Percentiles rank a stretch among this genome's conserved stretches.
Conservation (phyloP, 176 grass and related monocot species). For the Eragrostis nindensis region DNA sequence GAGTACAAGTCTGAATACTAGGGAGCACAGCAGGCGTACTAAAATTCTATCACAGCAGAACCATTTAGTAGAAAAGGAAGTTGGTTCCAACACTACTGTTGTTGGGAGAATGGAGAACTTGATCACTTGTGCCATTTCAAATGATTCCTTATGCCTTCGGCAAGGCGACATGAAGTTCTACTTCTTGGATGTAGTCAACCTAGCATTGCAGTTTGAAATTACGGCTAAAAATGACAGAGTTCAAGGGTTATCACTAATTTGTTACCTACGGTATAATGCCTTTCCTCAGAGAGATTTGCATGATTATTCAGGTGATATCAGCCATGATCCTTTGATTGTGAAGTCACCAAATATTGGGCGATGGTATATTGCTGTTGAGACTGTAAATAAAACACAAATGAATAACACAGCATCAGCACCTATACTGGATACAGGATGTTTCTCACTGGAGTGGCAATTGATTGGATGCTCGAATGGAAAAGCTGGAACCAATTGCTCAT, state of each 20-base stretch:
- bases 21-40: conserved; percentile 42
- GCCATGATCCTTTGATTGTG: conserved; percentile 65
- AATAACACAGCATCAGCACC: conserved; percentile 51
- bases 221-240: conserved; percentile 41
- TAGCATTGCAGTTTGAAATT: conserved; percentile 78
- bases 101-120: conserved; percentile 43
- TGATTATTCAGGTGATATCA: conserved; percentile 82
- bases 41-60: conserved; percentile 27
- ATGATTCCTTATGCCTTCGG: conserved; percentile 64
- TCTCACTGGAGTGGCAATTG: conserved; percentile 85
- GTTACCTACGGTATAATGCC: conserved; percentile 72
- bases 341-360: conserved; percentile 82
- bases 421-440: conserved; percentile 57
- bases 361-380: conserved; percentile 85
- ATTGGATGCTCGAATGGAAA: conserved; percentile 75
- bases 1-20: conserved; percentile 22
- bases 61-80: conserved; percentile 41
- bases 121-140: conserved; percentile 74
- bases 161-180: conserved; percentile 76
- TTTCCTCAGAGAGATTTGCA: conserved; percentile 74
- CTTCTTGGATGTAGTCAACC: conserved; percentile 67
- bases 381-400: conserved; percentile 53
- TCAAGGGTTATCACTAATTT: conserved; percentile 53
- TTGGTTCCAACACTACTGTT: conserved; percentile 39
- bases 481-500: conserved; percentile 78